Evolutionary conservation across 2,329 filamentous ascomycete species (phyloP).

Genomic region (Grosmannia serpens): DNA sequence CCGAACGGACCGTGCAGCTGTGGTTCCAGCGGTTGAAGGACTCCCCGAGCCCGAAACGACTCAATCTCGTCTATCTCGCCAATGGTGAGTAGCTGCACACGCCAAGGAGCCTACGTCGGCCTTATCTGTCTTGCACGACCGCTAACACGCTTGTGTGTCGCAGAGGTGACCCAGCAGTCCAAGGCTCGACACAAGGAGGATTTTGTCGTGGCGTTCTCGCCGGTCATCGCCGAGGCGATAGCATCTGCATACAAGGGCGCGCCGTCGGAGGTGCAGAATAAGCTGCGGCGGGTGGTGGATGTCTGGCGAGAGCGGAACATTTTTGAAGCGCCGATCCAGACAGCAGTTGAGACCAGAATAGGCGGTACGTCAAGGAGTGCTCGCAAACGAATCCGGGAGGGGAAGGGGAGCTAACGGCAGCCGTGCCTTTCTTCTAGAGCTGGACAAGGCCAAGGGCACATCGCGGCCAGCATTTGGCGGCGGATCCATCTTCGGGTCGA

Average conservation of each 20-base stretch:
- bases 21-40: conserved; percentile 89
- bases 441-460: conserved; percentile 48
- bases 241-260: conserved; percentile 84
- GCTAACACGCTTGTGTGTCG: conserved; percentile 1
- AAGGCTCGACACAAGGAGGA: conserved; percentile 87
- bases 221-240: conserved; percentile 84
- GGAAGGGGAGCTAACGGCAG: neutral
- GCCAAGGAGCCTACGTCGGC: neutral
- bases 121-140: neutral
- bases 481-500: conserved; percentile 20
- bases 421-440: conserved; percentile 36
- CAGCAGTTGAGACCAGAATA: conserved; percentile 66
- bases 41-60: conserved; percentile 69
- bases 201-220: conserved; percentile 83
- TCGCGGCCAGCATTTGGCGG: conserved; percentile 39
- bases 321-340: conserved; percentile 70
- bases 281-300: conserved; percentile 79
- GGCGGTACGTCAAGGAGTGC: conserved; percentile 45
- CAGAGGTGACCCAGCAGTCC: conserved; percentile 93
- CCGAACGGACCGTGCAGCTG: conserved; percentile 79
- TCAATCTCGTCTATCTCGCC: conserved; percentile 88
- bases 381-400: neutral
- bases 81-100: conserved; percentile 51
- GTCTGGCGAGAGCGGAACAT: conserved; percentile 85
- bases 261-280: conserved; percentile 73